Conservation (phyloP, 352 stramenopile genomes). For the Phytopythium mirpurense region DNA sequence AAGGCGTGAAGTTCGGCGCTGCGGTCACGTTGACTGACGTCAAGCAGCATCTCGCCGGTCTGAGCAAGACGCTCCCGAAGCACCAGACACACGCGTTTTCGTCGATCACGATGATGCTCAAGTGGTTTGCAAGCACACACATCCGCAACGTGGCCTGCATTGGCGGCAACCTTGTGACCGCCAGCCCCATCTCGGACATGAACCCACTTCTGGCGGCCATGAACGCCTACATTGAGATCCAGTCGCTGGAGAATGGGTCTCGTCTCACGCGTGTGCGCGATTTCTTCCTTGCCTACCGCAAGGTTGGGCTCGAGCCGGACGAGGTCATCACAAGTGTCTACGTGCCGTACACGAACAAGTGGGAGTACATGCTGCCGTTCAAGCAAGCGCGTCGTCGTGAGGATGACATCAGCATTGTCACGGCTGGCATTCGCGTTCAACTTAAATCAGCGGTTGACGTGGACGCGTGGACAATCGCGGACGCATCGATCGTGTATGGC, state of each 20-base stretch:
- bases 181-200: conserved; percentile 97
- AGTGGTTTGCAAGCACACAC: conserved; percentile 97
- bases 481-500: conserved; percentile 55
- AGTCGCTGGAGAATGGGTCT: conserved; percentile 18
- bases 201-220: conserved; percentile 93
- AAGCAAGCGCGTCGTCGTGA: conserved; percentile 94
- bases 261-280: conserved; percentile 75
- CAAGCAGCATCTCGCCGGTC: conserved; percentile 47
- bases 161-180: conserved; percentile 95
- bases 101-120: conserved; percentile 87
- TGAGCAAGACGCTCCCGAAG: conserved; percentile 24
- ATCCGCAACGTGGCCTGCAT: conserved; percentile 96
- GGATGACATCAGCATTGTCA: conserved; percentile 98
- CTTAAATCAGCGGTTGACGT: conserved; percentile 55
- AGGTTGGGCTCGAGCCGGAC: conserved; percentile 80
- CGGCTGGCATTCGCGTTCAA: conserved; percentile 87
- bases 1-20: conserved; percentile 76
- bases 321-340: conserved; percentile 93
- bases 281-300: conserved; percentile 95
- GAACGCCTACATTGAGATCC: conserved; percentile 69
- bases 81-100: conserved; percentile 49
- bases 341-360: conserved; percentile 79
- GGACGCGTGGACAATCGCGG: conserved; percentile 69
- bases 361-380: conserved; percentile 94
- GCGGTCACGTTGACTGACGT: conserved; percentile 73